phyloP scores from a whole-genome alignment of 495 filamentous ascomycete genomes.

The Hypomontagnella submonticulosa region DNA sequence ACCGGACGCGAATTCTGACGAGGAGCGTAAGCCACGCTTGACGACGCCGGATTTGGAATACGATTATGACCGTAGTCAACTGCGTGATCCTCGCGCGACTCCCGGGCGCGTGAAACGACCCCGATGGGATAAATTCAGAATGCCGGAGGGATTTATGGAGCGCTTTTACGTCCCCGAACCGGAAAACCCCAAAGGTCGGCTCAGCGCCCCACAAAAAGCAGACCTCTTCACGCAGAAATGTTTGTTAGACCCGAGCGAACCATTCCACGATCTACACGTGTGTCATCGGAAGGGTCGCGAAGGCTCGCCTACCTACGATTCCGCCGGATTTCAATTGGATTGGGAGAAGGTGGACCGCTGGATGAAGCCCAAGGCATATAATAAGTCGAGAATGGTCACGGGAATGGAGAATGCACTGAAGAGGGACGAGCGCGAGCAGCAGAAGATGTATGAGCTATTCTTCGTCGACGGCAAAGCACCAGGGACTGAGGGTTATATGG shows the following conservation, averaged over 20 bases:
- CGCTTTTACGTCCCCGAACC: slow-evolving; percentile 26
- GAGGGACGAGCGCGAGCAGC: slow-evolving; percentile 2
- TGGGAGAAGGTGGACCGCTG: slow-evolving; percentile 42
- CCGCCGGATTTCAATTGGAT: slow-evolving; percentile 49
- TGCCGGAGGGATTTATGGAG: slow-evolving; percentile 27
- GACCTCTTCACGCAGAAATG: not conserved
- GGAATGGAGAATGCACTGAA: slow-evolving; percentile 31
- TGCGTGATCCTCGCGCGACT: slow-evolving; percentile 38
- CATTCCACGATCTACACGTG: slow-evolving; percentile 31
- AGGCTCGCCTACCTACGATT: slow-evolving; percentile 49
- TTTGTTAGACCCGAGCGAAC: slow-evolving; percentile 21
- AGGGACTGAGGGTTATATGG: not conserved
- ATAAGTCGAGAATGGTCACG: slow-evolving; percentile 15
- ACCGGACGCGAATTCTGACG: slow-evolving; percentile 7
- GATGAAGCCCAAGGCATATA: slow-evolving; percentile 35
- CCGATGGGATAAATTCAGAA: not conserved
- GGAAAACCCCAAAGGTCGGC: slow-evolving; percentile 19
- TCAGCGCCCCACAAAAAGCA: slow-evolving; percentile 13
- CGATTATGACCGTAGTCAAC: slow-evolving; percentile 36
- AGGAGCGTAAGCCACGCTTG: slow-evolving; percentile 24
- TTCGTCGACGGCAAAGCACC: slow-evolving; percentile 19
- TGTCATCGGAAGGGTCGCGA: slow-evolving; percentile 38
- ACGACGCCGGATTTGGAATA: slow-evolving; percentile 43
- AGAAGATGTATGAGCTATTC: slow-evolving; percentile 11
- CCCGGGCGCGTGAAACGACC: slow-evolving; percentile 37